Evolutionary conservation across 2,329 filamentous ascomycete genomes (phyloP), one percentile per base, ranked within the genome.

Genomic region (Epicoccum nigrum): DNA sequence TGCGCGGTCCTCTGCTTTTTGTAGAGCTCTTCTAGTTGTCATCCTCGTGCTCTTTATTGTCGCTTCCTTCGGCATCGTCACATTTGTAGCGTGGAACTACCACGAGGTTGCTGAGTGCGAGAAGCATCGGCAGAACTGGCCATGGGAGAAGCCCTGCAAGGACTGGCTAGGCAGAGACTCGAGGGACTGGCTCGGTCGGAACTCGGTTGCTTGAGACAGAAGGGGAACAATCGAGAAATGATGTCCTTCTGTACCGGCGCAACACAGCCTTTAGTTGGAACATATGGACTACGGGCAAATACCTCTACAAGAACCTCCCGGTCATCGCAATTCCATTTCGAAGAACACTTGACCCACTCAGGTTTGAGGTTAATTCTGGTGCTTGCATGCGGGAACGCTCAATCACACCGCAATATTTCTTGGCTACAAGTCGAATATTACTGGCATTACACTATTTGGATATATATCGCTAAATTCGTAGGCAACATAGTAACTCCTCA

Each of bases 81-180:
- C 54, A 11, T 65, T 65, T 19, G 54, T 59, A 16, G 61, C 61
- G 4, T 64, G 60, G 63, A 64, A 63, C 35, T 64, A 58, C 42
- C 62, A 65, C 19, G 60, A 63, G 32, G 38, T 64, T 13, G 59
- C 61, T 7, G 51, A 65, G 31, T 65, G 63, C 41, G 59, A 65
- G 51, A 64, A 62, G 50, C 41, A 63, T 11, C 34, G 59, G 43
- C 23, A 59, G n/a, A n/a, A n/a, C n/a, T n/a, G n/a, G 44, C 60
- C 62, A 33, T 65, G 60, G 60, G 60, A 63, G 2, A 59, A 59
- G 43, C 55, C 60, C 9, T 65, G 62, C 41, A 63, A 62, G 25
- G 55, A 63, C 51, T 65, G 62, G 62, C 37, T 65, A 13, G 59
- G 62, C 13, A 56, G 52, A 31, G 58, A 56, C 19, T 35, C 25